A percentile compares a stretch with the other conserved stretches of the same genome.
These are phyloP conservation scores for Tricholoma flavovirens DNA, from an alignment of 768 basidiomycete species.

Conservation along the genomic window DNA sequence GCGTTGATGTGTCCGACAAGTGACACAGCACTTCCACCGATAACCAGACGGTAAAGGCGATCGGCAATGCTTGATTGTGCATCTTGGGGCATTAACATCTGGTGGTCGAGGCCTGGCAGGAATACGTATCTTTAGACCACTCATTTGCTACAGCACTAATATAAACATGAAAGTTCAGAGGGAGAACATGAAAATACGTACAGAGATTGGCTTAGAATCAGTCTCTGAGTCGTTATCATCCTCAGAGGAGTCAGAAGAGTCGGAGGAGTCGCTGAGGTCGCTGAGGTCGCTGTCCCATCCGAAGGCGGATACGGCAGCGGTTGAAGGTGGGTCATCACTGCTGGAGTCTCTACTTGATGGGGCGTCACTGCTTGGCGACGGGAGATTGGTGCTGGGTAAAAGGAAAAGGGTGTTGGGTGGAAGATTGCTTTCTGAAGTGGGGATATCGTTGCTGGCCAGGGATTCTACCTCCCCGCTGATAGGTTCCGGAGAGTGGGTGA, in stretches of 20 bases:
- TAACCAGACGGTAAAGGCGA: constrained; percentile 26
- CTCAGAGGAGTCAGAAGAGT: constrained; percentile 20
- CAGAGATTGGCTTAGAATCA: constrained; percentile 1
- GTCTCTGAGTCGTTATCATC: constrained; percentile 17
- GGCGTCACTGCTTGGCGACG: too few species aligned
- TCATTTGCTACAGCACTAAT: constrained; percentile 3
- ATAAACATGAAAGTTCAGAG: background rate
- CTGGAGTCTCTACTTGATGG: background rate
- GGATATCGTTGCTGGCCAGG: too few species aligned
- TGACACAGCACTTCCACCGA: constrained; percentile 38
- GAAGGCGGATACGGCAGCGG: constrained; percentile 3
- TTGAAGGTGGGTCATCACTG: background rate
- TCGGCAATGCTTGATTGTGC: constrained; percentile 29
- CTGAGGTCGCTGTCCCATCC: constrained; percentile 32
- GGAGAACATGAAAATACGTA: constrained; percentile 1
- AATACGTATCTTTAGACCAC: constrained; percentile 29
- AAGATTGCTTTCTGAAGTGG: background rate
- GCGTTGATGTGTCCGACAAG: constrained; percentile 33
- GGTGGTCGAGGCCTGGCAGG: constrained; percentile 14
- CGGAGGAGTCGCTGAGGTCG: constrained; percentile 21
- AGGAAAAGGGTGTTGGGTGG: background rate
- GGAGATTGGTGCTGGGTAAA: background rate
- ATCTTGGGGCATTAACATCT: constrained; percentile 12
- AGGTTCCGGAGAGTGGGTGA: background rate
- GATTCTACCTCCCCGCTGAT: background rate